Conservation (phyloP, 176 grass and related monocot species). For the Carex parvula region DNA sequence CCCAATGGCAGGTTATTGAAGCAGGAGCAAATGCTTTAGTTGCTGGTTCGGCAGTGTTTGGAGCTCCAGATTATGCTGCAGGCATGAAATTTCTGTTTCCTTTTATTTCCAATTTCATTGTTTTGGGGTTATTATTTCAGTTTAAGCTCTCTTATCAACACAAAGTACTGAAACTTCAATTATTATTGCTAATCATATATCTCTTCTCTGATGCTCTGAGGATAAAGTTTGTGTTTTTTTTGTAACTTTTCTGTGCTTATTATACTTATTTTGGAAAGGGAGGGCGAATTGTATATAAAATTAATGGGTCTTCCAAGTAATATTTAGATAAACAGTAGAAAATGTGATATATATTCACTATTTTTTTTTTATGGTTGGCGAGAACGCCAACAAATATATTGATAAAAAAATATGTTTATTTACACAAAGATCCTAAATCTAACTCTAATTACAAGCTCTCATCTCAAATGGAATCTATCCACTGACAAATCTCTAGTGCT, state of each 20-base stretch:
- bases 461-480: too few relatives aligned
- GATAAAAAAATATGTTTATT: too few relatives aligned
- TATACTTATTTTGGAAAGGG: background rate
- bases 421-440: too few relatives aligned
- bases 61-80: slow-evolving; percentile 90
- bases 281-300: background rate
- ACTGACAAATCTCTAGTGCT: too few relatives aligned
- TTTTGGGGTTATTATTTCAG: background rate
- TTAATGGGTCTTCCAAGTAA: background rate
- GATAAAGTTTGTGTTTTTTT: background rate
- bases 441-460: too few relatives aligned
- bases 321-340: background rate
- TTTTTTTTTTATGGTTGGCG: too few relatives aligned
- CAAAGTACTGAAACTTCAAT: background rate
- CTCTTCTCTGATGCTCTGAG: background rate
- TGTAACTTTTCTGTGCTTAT: background rate
- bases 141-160: background rate
- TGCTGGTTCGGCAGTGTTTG: slow-evolving; percentile 94
- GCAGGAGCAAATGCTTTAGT: slow-evolving; percentile 95
- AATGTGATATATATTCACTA: background rate
- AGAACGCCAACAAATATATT: too few relatives aligned
- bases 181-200: background rate
- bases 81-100: slow-evolving; percentile 44
- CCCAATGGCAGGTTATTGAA: slow-evolving; percentile 74
- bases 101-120: background rate